phyloP scores from a whole-genome alignment of 768 basidiomycete genomes.

The Psilocybe subaeruginosa region DNA sequence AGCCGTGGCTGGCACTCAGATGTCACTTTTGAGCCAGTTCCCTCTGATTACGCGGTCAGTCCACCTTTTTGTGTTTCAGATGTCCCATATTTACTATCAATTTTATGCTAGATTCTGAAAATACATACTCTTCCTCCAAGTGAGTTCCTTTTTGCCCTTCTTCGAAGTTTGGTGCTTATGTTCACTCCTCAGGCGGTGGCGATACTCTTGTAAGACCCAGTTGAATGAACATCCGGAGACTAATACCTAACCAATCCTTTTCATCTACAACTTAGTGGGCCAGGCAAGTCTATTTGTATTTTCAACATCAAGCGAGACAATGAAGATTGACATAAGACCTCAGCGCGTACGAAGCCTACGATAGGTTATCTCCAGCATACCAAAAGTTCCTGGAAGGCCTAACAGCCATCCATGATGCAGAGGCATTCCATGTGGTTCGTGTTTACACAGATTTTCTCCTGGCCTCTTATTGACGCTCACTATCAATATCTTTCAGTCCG shows the following conservation, averaged over 20 bases:
- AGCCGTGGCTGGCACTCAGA: slow-evolving; percentile 56
- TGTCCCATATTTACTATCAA: not conserved
- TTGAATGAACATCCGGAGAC: too few relatives aligned
- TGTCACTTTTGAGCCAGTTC: slow-evolving; percentile 63
- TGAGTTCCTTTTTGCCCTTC: not conserved
- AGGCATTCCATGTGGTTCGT: slow-evolving; percentile 41
- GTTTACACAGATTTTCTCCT: not conserved
- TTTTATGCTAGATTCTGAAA: slow-evolving; percentile 34
- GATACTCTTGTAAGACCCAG: slow-evolving; percentile 41
- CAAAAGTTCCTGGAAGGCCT: slow-evolving; percentile 59
- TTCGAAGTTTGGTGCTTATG: not conserved
- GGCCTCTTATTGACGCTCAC: not conserved
- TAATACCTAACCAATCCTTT: not conserved
- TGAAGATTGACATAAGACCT: not conserved
- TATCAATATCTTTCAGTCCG: slow-evolving; percentile 27
- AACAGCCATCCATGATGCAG: slow-evolving; percentile 55
- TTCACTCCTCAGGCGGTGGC: slow-evolving; percentile 35
- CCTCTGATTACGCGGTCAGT: slow-evolving; percentile 58
- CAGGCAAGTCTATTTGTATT: slow-evolving; percentile 25
- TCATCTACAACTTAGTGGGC: slow-evolving; percentile 34
- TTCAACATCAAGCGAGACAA: too few relatives aligned
- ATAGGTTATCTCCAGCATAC: slow-evolving; percentile 58
- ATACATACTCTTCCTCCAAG: slow-evolving; percentile 41
- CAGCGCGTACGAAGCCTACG: slow-evolving; percentile 66
- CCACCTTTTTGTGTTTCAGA: not conserved